phyloP scores from a whole-genome alignment of 257 asterid species.

The Gynochthodes officinalis region DNA sequence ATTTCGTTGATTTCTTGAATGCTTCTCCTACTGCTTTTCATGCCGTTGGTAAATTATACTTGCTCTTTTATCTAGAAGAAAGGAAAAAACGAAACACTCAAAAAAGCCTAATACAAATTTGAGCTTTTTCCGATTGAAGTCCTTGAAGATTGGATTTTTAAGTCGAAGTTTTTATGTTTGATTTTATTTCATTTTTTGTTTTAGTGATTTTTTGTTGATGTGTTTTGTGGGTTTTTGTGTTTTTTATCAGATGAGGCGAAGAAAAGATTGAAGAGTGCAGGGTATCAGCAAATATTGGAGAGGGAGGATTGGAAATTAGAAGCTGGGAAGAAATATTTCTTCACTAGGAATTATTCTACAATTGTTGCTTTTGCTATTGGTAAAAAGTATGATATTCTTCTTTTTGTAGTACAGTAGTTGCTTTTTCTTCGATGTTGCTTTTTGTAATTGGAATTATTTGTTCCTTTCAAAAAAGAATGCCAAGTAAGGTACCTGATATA shows the following conservation, averaged over 20 bases:
- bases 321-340: slow-evolving; percentile 86
- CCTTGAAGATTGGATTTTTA: not conserved
- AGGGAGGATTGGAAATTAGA: slow-evolving; percentile 79
- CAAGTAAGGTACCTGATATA: too few relatives aligned
- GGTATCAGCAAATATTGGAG: slow-evolving; percentile 74
- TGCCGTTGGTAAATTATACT: slow-evolving; percentile 99
- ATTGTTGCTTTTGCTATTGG: slow-evolving; percentile 95
- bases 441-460: not conserved
- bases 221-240: not conserved
- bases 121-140: not conserved
- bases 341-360: slow-evolving; percentile 89
- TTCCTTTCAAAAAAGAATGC: not conserved
- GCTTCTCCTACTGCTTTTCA: slow-evolving; percentile 96
- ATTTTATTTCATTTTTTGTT: not conserved
- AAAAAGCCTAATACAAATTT: not conserved
- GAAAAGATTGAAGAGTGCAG: slow-evolving; percentile 58
- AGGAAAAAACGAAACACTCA: not conserved
- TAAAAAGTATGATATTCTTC: slow-evolving; percentile 50
- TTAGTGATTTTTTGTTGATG: not conserved
- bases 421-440: too few relatives aligned
- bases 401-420: too few relatives aligned
- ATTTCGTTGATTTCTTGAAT: slow-evolving; percentile 79
- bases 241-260: slow-evolving; percentile 70
- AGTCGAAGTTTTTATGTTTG: not conserved
- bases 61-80: too few relatives aligned